Conservation (phyloP, 2,329 filamentous ascomycete genomes). For the Microascus cirrosus region DNA sequence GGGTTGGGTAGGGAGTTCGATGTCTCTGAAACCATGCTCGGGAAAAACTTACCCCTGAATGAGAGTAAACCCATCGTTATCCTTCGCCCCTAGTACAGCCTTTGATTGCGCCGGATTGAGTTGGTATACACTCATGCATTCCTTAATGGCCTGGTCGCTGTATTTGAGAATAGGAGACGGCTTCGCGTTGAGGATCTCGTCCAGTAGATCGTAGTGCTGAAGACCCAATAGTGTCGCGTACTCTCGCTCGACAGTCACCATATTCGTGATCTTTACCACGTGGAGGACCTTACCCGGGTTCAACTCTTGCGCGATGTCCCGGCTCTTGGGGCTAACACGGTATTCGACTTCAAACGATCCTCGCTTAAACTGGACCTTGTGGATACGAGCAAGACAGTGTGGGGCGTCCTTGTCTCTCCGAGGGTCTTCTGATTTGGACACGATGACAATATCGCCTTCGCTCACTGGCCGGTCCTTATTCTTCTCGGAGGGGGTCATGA, state of each 20-base stretch:
- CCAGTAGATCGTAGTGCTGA: constrained; percentile 91
- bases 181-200: constrained; percentile 80
- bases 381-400: constrained; percentile 80
- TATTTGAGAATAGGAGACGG: constrained; percentile 83
- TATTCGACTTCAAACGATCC: constrained; percentile 76
- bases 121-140: constrained; percentile 64
- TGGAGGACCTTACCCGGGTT: constrained; percentile 59
- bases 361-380: constrained; percentile 70
- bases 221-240: constrained; percentile 84
- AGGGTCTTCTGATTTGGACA: constrained; percentile 66
- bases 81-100: constrained; percentile 81
- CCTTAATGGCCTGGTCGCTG: constrained; percentile 57
- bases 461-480: constrained; percentile 42
- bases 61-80: constrained; percentile 94
- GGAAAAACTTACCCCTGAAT: constrained; percentile 62
- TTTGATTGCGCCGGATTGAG: constrained; percentile 85
- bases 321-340: constrained; percentile 59
- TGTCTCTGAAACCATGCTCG: background rate
- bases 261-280: constrained; percentile 77
- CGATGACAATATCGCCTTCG: constrained; percentile 80
- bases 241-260: constrained; percentile 91
- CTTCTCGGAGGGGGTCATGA: constrained; percentile 58
- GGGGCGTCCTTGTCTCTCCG: constrained; percentile 53
- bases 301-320: constrained; percentile 51
- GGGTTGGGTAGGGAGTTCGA: too few relatives aligned